Conservation (phyloP, 441 rosid genomes). For the Manihot esculenta region DNA sequence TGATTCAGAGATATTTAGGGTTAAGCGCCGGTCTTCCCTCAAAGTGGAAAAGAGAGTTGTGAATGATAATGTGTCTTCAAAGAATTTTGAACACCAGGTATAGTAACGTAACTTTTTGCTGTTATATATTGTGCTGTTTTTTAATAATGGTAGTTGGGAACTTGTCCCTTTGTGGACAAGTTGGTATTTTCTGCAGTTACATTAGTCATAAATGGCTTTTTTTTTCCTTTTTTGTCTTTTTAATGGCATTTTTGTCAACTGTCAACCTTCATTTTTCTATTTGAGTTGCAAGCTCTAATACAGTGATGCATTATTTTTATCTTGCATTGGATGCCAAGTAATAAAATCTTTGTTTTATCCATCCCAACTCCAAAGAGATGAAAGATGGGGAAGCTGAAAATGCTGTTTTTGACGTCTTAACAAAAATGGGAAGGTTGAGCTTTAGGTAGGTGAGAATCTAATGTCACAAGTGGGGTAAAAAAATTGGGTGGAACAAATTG, state of each 20-base stretch:
- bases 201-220: neutral
- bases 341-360: neutral
- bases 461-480: neutral
- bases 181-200: neutral
- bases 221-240: neutral
- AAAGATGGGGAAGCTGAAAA: neutral
- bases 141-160: neutral
- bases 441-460: neutral
- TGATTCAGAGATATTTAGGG: constrained; percentile 83
- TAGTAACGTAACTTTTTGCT: constrained; percentile 4
- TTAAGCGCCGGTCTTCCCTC: constrained; percentile 74
- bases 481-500: neutral
- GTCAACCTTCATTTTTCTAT: neutral
- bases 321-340: neutral
- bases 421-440: neutral
- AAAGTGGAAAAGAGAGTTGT: constrained; percentile 58
- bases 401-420: neutral
- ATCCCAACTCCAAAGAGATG: neutral
- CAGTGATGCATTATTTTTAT: neutral
- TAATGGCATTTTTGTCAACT: neutral
- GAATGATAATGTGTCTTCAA: constrained; percentile 35
- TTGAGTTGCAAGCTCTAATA: neutral
- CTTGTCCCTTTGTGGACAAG: neutral
- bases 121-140: neutral
- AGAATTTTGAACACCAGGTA: constrained; percentile 58